Evolutionary conservation across 306 rosid genomes (phyloP), one percentile per base, ranked within the genome.

Genomic region (Acacia acuminata): DNA sequence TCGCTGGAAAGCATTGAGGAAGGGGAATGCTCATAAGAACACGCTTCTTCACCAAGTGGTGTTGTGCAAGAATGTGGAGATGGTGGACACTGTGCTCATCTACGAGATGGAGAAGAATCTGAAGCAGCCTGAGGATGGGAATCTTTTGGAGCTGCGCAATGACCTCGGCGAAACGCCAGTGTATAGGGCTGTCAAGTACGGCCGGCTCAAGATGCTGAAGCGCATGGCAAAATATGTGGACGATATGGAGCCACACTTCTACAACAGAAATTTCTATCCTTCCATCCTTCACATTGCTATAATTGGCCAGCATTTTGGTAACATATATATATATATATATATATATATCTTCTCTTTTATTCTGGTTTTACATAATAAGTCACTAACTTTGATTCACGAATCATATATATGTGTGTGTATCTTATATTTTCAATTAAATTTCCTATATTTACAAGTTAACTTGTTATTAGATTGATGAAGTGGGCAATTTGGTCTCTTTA

Each of bases 201-300:
- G 61, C 10, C 7, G 8, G 24, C 11, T 55, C 11, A 55, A 22
- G 61, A 55, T 55, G 61, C 3, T 55, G 61, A 55, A 55, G 61
- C 11, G 5, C 61, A 20, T 55, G 61, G 61, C 61, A 8, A 13
- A 3, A 16, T 50, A 50, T 16, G 8, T 50, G 4, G 8, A 50
- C 16, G 20, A 50, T 50, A 14, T 50, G 55, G 20, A 1, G 55
- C 55, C 20, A 4, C 55, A 15, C 55, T 16, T 0, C 55, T 15
- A 14, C 55, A 2, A 47, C 53, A 15, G 55, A 50, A 4, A 15
- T 19, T 50, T 4, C 55, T 50, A 15, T 50, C 48, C 53, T 34
- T 50, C 83, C 30, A 80, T 80, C 61, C 78, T 80, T 72, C 83
- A 80, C 32, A 7, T 8, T 14, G 73, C 64, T 30, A 56, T 72